Evolutionary conservation across 163 green algal species (phyloP), one percentile per base, ranked within the genome.

Genomic region (Volvox carteri): DNA sequence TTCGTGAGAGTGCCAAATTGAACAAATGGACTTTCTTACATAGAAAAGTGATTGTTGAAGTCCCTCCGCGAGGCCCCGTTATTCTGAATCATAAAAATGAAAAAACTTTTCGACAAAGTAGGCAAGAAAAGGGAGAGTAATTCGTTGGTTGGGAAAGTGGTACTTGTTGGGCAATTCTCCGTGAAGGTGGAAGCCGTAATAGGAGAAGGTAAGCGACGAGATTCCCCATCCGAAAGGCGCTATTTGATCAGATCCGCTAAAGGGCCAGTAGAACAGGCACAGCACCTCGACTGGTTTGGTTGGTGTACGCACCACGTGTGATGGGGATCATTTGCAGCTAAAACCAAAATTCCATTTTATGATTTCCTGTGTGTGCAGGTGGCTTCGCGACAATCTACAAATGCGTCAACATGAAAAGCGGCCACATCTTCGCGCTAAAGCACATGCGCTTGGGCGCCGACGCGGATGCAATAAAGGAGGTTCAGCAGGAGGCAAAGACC

Each of bases 381-480:
- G 96, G 96, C 25, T 98, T 96, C 86, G 94, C 94, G 4, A 95
- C 86, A 41, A 97, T 98, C 28, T 98, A 98, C 89, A 80, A 90
- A 28, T 95, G 90, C 8, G 58, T 41, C 0, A 94, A 97, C 65
- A 48, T 90, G 4, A 86, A 67, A 11, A 93, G 78, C 0, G 84
- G 90, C 0, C 54, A 84, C 25, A 73, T 89, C 0, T 96, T 93
- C 52, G 96, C 96, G 0, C 90, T 98, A 12, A 98, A 98, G 89
- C 96, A 98, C 79, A 93, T 97, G 68, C 88, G 94, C 5, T 76
- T 98, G 46, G 74, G 73, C 8, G 93, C 96, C 30, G 48, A 84
- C 1, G 78, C 90, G 87, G 75, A 88, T 78, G 75, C 90, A 42
- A 58, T 92, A 19, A 70, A 25, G 12, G 81, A 88, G 42, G 86